Conservation (phyloP, 2,329 filamentous ascomycete genomes). For the Cladorrhinum sp. region DNA sequence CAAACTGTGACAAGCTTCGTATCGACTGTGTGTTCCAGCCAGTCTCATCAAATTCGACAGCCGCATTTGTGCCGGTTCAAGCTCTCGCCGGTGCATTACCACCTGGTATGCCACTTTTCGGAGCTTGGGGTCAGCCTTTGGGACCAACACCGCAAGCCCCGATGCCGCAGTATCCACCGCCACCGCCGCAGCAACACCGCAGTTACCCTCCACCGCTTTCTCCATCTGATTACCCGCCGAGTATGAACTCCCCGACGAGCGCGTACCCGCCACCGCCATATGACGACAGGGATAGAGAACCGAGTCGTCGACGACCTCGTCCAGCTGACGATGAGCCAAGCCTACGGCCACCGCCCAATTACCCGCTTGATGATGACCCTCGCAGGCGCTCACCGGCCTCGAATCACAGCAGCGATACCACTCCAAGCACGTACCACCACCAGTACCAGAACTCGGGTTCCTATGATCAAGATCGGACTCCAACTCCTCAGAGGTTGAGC, state of each 20-base stretch:
- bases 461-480: constrained; percentile 36
- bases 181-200: constrained; percentile 13
- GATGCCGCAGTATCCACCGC: not conserved
- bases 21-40: constrained; percentile 62
- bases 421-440: constrained; percentile 41
- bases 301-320: constrained; percentile 36
- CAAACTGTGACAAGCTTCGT: constrained; percentile 60
- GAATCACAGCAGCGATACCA: constrained; percentile 47
- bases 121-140: constrained; percentile 56
- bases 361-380: constrained; percentile 47
- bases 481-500: constrained; percentile 38
- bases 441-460: constrained; percentile 29
- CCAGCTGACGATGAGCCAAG: constrained; percentile 40
- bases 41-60: constrained; percentile 53
- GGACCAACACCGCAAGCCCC: constrained; percentile 24
- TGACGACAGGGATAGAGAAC: constrained; percentile 37
- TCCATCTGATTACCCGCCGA: constrained; percentile 25
- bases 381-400: constrained; percentile 51
- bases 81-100: constrained; percentile 57
- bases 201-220: constrained; percentile 21
- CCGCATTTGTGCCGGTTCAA: constrained; percentile 58
- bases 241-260: constrained; percentile 37
- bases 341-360: constrained; percentile 44
- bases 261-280: constrained; percentile 36
- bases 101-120: constrained; percentile 54